These are phyloP conservation scores for Ochetophila trinervis DNA, from an alignment of 306 rosid species.

Conservation along the genomic window DNA sequence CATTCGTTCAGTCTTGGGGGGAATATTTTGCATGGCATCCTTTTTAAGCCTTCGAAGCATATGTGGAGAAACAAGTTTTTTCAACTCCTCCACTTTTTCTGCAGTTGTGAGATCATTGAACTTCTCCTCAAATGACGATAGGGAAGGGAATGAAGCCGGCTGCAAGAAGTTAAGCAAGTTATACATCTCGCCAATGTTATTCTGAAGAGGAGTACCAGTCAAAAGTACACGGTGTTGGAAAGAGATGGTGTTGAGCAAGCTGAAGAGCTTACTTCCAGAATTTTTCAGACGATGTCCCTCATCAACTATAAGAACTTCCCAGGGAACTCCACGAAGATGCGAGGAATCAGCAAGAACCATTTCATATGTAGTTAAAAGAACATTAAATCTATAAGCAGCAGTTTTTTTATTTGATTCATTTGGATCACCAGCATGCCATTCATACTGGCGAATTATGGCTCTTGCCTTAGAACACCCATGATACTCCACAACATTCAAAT, in stretches of 20 bases:
- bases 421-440: conserved; percentile 88
- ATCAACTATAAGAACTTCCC: conserved; percentile 99
- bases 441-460: conserved; percentile 82
- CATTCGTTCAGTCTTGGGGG: conserved; percentile 99
- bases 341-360: conserved; percentile 97
- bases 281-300: conserved; percentile 98
- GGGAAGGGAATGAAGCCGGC: conserved; percentile 97
- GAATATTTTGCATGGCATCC: conserved; percentile 99
- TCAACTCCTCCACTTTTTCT: conserved; percentile 92
- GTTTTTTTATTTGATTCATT: conserved; percentile 63
- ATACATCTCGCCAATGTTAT: conserved; percentile 98
- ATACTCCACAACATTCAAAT: conserved; percentile 93
- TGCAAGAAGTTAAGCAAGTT: conserved; percentile 97
- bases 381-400: conserved; percentile 77
- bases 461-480: conserved; percentile 99
- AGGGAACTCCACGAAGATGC: conserved; percentile 92
- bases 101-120: conserved; percentile 95
- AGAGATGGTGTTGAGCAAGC: conserved; percentile 89
- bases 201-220: conserved; percentile 99
- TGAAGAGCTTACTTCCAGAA: conserved; percentile 96
- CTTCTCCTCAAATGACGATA: conserved; percentile 85
- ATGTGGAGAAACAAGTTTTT: conserved; percentile 98
- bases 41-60: conserved; percentile 98
- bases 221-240: conserved; percentile 94
- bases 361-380: conserved; percentile 92